Conservation (phyloP, 1,139 yeast genomes). For the Hansenula lynferdii region DNA sequence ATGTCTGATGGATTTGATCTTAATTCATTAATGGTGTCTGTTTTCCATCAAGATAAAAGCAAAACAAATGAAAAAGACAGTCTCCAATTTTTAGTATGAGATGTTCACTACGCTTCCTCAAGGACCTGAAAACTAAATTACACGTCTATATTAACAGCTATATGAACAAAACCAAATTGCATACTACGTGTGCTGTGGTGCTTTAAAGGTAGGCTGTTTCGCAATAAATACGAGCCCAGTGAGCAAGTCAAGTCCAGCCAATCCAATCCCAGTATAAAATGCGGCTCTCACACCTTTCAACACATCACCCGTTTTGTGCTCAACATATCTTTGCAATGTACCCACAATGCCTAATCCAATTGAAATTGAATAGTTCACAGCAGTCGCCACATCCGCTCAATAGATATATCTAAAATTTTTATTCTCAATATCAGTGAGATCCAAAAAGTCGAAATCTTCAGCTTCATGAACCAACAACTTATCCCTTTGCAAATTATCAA, state of each 20-base stretch:
- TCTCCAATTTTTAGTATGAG: no score
- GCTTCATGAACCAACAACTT: slow-evolving; percentile 20
- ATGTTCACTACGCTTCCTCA: no score
- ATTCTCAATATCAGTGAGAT: slow-evolving; percentile 45
- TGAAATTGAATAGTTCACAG: slow-evolving; percentile 59
- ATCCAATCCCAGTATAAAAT: slow-evolving; percentile 45
- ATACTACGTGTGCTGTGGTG: no score
- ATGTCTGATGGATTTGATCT: no score
- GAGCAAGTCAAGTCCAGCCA: slow-evolving; percentile 45
- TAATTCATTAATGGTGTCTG: no score
- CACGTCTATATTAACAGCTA: no score
- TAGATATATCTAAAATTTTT: slow-evolving; percentile 37
- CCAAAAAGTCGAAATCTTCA: slow-evolving; percentile 43
- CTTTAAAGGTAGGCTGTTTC: no score
- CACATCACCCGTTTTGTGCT: slow-evolving; percentile 26
- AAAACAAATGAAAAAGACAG: no score
- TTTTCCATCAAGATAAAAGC: no score
- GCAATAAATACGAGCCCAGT: no score
- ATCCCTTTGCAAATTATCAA: slow-evolving; percentile 29
- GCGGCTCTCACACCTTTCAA: slow-evolving; percentile 41
- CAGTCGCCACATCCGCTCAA: slow-evolving; percentile 45
- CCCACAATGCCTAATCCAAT: slow-evolving; percentile 62
- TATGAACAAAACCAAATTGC: no score
- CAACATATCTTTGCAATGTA: slow-evolving; percentile 44
- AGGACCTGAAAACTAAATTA: no score